phyloP scores from a whole-genome alignment of 495 filamentous ascomycete species.

The Lasiosphaeria ovina region DNA sequence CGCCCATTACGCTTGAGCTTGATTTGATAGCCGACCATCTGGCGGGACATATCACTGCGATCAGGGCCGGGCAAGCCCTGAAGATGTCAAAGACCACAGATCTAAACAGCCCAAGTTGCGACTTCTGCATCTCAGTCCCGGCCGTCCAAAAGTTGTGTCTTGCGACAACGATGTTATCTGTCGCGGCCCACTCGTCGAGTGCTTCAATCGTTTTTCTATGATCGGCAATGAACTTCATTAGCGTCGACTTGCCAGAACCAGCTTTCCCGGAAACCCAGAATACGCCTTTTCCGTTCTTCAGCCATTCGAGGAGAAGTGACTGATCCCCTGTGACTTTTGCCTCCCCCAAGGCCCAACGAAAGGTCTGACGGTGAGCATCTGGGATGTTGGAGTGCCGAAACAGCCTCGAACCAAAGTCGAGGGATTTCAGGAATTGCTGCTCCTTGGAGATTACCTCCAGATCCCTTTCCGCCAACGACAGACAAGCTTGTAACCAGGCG shows the following conservation, averaged over 20 bases:
- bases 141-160: conserved; percentile 39
- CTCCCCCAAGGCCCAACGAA: no score
- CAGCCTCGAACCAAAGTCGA: no score
- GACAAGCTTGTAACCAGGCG: no score
- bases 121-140: conserved; percentile 38
- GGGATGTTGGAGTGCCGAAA: no score
- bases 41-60: conserved; percentile 5
- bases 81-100: conserved; percentile 43
- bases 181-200: conserved; percentile 24
- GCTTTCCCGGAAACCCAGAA: conserved; percentile 40
- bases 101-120: conserved; percentile 42
- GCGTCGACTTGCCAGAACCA: conserved; percentile 39
- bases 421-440: no score
- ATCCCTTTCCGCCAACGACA: no score
- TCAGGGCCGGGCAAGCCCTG: conserved; percentile 23
- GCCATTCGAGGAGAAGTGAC: no score
- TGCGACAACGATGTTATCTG: conserved; percentile 3
- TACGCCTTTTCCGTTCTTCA: no score
- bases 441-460: no score
- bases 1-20: neutral
- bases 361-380: no score
- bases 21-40: conserved; percentile 1
- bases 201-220: conserved; percentile 9
- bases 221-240: conserved; percentile 37
- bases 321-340: no score